Evolutionary conservation across 139 green algal species (phyloP), one percentile per base, ranked within the genome.

Genomic region (Tetratostichococcus sp.): DNA sequence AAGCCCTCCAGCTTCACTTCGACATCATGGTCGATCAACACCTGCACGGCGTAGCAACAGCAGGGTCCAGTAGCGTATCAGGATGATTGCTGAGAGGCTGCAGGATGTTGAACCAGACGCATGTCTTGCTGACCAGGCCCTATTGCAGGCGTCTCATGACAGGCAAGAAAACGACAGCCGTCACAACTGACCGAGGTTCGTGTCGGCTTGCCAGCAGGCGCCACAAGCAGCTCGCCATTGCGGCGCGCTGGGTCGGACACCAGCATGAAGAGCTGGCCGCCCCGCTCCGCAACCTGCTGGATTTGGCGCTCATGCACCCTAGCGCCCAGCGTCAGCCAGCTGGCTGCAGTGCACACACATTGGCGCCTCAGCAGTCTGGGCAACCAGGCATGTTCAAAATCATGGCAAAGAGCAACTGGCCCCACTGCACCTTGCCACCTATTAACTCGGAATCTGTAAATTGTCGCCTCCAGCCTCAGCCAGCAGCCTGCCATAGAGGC

Each of bases 181-280:
- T 8, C 19, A 17, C 14, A 62, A 17, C 50, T 62, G 11, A 62
- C 50, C 50, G 17, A 62, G 2, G 17, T 28, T 34, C 35, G 57
- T 17, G 23, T 30, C 0, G 68, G 32, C 34, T 62, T 43, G 68
- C 8, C 32, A 25, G 22, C 21, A 59, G 68, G 30, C 32, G 33
- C 30, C 32, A 32, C 16, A 3, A 73, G 35, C 71, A 81, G 75
- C 69, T 0, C 81, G 30, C 72, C 77, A 65, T 71, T 82, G 65
- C 26, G 68, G 50, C 30, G 28, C 39, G 74, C 77, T 2, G 77
- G 67, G 72, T 77, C 69, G 67, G 78, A 59, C 0, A 73, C 66
- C 17, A 81, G 50, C 6, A 81, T 75, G 72, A 70, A 87, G 33
- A 86, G 73, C 66, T 78, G 67, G 22, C 35, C 57, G 26, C 75